phyloP scores from a whole-genome alignment of 768 basidiomycete species.

The Imleria badia region DNA sequence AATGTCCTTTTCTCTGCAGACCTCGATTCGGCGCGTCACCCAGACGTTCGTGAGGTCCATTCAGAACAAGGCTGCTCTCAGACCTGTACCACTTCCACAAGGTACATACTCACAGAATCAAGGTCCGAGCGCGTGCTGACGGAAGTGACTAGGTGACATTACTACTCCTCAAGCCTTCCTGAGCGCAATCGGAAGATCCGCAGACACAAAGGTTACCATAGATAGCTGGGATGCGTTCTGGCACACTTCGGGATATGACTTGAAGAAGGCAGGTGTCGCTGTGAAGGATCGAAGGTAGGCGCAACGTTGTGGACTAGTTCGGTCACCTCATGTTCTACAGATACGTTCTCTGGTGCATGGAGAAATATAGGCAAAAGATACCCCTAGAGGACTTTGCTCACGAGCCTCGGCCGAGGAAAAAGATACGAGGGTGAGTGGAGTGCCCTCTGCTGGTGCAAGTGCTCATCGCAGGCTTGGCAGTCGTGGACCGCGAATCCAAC shows the following conservation, averaged over 20 bases:
- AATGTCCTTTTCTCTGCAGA: conserved; percentile 25
- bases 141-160: conserved; percentile 43
- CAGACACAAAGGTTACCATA: conserved; percentile 60
- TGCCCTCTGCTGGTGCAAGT: background rate
- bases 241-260: conserved; percentile 51
- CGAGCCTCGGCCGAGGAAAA: conserved; percentile 69
- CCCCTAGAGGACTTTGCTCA: conserved; percentile 63
- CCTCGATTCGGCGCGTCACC: conserved; percentile 17
- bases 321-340: conserved; percentile 37
- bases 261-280: conserved; percentile 65
- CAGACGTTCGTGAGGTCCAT: conserved; percentile 28
- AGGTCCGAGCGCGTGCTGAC: conserved; percentile 6
- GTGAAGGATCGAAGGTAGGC: conserved; percentile 72
- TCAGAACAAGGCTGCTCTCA: conserved; percentile 30
- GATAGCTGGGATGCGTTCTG: conserved; percentile 77
- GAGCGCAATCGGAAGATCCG: conserved; percentile 67
- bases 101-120: conserved; percentile 10
- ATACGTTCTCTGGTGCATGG: conserved; percentile 84
- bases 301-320: background rate
- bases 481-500: conserved; percentile 73
- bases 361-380: conserved; percentile 65
- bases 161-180: conserved; percentile 63
- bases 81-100: conserved; percentile 24
- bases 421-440: conserved; percentile 67
- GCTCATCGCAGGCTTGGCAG: conserved; percentile 34